These are phyloP conservation scores for Lentinula sp. DNA, from an alignment of 768 basidiomycete genomes.

Conservation along the genomic window DNA sequence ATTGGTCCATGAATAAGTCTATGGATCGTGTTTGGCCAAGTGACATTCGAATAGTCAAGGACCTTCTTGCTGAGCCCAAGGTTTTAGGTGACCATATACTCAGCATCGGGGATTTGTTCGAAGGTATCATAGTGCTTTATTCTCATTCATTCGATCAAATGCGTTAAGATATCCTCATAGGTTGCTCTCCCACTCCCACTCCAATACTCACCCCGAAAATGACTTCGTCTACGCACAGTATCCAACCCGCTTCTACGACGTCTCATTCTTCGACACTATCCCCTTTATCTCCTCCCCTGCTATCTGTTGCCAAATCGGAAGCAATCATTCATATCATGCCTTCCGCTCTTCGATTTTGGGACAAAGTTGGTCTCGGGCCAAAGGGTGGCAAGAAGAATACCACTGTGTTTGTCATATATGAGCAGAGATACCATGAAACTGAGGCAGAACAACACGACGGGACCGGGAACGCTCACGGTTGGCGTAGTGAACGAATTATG, in stretches of 20 bases:
- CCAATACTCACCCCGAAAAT: neutral
- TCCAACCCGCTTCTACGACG: neutral
- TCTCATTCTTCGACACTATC: constrained; percentile 10
- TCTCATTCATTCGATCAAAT: neutral
- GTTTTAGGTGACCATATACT: constrained; percentile 30
- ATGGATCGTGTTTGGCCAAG: constrained; percentile 46
- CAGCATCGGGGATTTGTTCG: constrained; percentile 38
- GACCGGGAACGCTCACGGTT: constrained; percentile 3
- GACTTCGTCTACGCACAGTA: neutral
- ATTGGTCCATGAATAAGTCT: constrained; percentile 2
- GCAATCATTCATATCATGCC: constrained; percentile 65
- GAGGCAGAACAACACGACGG: neutral
- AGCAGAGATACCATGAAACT: constrained; percentile 42
- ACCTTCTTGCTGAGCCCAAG: constrained; percentile 34
- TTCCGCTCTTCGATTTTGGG: constrained; percentile 77
- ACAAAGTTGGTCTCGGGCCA: constrained; percentile 73
- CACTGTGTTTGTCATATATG: constrained; percentile 61
- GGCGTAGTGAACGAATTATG: constrained; percentile 34
- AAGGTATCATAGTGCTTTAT: constrained; percentile 14
- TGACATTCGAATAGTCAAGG: constrained; percentile 42
- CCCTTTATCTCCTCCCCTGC: constrained; percentile 45
- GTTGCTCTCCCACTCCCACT: neutral
- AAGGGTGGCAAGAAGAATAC: constrained; percentile 68
- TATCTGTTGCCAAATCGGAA: constrained; percentile 64
- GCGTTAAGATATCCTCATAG: neutral